These are phyloP conservation scores for Sonneratia alba DNA, from an alignment of 345 rosid genomes.

Conservation along the genomic window DNA sequence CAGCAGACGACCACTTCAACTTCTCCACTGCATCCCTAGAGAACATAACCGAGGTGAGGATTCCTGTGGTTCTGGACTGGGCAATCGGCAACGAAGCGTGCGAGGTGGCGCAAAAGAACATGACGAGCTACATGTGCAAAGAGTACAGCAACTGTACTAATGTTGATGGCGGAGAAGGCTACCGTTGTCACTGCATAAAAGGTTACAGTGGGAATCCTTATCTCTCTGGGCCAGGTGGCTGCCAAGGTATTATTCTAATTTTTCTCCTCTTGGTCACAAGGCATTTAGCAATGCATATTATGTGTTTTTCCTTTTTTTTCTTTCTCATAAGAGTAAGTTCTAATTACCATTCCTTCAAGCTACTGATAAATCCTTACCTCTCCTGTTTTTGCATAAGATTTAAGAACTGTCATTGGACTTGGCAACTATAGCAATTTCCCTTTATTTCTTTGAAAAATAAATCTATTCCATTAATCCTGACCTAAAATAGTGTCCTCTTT, in stretches of 20 bases:
- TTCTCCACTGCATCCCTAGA: constrained; percentile 11
- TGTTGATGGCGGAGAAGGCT: background rate
- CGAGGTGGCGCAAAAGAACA: constrained; percentile 1
- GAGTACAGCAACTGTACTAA: constrained; percentile 1
- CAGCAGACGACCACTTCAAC: no score
- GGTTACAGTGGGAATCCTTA: constrained; percentile 19
- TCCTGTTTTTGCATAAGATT: no score
- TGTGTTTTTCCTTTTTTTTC: no score
- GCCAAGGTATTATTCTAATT: constrained; percentile 8
- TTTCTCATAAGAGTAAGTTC: no score
- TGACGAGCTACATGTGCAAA: constrained; percentile 1
- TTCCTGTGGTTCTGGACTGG: constrained; percentile 15
- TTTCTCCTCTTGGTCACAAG: background rate
- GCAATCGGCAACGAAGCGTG: constrained; percentile 9
- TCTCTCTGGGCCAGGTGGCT: constrained; percentile 7
- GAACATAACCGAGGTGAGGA: background rate
- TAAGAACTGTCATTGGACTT: no score
- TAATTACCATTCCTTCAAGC: no score
- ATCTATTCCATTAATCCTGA: no score
- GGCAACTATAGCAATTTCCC: no score
- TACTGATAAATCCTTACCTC: no score
- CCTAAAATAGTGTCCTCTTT: no score
- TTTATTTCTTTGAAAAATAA: no score
- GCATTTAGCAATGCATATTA: no score
- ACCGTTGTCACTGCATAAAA: constrained; percentile 15